Base-by-base conservation (phyloP, 225 moss, liverwort and hornwort genomes). In the Straminergon stramineum region DNA sequence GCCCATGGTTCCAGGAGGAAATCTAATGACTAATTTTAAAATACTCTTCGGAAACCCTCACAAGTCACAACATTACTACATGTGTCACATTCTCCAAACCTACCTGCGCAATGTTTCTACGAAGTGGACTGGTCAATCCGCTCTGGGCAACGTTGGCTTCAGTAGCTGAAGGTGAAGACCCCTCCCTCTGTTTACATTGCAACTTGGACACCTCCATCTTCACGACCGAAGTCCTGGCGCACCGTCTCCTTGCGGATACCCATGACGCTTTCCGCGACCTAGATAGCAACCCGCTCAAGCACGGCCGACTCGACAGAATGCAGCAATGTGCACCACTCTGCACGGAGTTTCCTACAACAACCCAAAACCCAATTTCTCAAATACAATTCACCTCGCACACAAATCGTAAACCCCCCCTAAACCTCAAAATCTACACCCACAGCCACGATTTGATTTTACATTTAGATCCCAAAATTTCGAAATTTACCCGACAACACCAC, bases 401-500 rank as follows among this genome's bases (percentile, higher is more conserved):
- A 85, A 68, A 65, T 53, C 71, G 28, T 18, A 5, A 57, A 5
- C 32, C n/a, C 80, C 71, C 16, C 51, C 53, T 53, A 41, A 55
- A 74, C 34, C 67, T 64, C 67, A 86, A 83, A 34, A 73, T 69
- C 68, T 70, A 32, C 37, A 70, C 34, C 57, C 30, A 69, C 55
- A 68, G 19, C 9, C 56, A 69, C 22, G 22, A 71, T 65, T 82
- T 45, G 43, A 82, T 31, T 22, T 31, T 2, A 43, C 45, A 41
- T 22, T 65, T 5, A 24, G 23, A 84, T 67, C n/a, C 52, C 53
- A 28, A n/a, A 84, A 37, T n/a, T 84, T 51, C 5, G 48, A 75
- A 63, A 64, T 43, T 61, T 84, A 94, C 94, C 94, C 19, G 88
- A 76, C 55, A 86, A 85, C 81, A 89, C 76, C 30, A 92, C 84